Evolutionary conservation across 345 rosid genomes (phyloP).

Genomic region (Populus ilicifolia): DNA sequence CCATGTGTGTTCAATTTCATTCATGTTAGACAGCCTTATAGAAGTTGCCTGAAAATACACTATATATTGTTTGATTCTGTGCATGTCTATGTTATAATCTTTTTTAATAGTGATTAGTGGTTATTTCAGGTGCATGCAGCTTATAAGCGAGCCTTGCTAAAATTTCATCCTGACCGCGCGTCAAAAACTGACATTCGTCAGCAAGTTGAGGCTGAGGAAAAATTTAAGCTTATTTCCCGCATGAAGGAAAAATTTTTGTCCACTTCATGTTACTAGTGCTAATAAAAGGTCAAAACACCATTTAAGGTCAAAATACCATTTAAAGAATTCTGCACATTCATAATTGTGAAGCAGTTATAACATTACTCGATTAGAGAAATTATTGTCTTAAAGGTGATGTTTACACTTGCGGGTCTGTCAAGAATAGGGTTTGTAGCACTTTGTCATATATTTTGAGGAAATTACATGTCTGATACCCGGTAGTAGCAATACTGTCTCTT

Average conservation of each 20-base stretch:
- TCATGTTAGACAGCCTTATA: neutral
- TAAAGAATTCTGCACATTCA: neutral
- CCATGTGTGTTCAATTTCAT: neutral
- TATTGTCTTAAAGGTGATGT: neutral
- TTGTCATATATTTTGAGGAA: neutral
- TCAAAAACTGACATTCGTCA: slow-evolving; percentile 61
- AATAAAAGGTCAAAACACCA: neutral
- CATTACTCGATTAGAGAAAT: neutral
- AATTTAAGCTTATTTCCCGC: slow-evolving; percentile 78
- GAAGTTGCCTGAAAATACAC: neutral
- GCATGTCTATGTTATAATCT: neutral
- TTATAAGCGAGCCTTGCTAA: slow-evolving; percentile 64
- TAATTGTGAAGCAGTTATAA: neutral
- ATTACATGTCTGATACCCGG: neutral
- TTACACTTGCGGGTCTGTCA: neutral
- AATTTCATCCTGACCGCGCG: slow-evolving; percentile 80
- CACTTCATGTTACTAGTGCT: slow-evolving; percentile 24
- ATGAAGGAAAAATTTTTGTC: slow-evolving; percentile 65
- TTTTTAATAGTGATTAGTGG: slow-evolving; percentile 7
- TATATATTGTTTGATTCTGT: neutral
- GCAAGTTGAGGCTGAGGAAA: slow-evolving; percentile 90
- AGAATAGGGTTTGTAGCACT: neutral
- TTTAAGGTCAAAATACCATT: neutral
- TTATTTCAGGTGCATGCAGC: slow-evolving; percentile 69
- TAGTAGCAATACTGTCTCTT: neutral